Conservation (phyloP, 345 rosid species). For the Populus ilicifolia region DNA sequence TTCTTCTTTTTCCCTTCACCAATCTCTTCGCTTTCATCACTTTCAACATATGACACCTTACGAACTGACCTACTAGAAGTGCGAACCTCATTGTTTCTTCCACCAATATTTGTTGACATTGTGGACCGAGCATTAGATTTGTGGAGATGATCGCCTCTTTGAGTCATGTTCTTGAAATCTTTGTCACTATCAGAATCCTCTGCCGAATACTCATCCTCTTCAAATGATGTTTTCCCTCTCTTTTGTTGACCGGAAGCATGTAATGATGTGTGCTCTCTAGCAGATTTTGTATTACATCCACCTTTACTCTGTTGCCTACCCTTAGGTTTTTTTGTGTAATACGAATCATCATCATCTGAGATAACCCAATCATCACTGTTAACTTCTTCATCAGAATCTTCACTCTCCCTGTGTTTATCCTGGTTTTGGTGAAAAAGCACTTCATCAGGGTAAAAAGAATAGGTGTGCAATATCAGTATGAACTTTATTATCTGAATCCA, state of each 20-base stretch:
- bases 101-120: slow-evolving; percentile 26
- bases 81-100: slow-evolving; percentile 74
- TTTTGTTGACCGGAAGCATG: slow-evolving; percentile 45
- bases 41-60: slow-evolving; percentile 97
- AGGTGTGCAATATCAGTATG: background rate
- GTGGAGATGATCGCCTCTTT: slow-evolving; percentile 57
- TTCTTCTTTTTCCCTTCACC: slow-evolving; percentile 82
- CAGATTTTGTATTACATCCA: slow-evolving; percentile 44
- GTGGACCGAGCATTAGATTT: slow-evolving; percentile 58
- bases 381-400: slow-evolving; percentile 66
- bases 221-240: slow-evolving; percentile 63
- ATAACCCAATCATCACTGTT: slow-evolving; percentile 61
- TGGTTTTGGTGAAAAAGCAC: slow-evolving; percentile 13
- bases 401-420: slow-evolving; percentile 79
- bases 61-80: slow-evolving; percentile 83
- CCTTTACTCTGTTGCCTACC: slow-evolving; percentile 56
- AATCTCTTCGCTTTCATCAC: slow-evolving; percentile 94
- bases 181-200: slow-evolving; percentile 67
- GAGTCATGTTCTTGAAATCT: slow-evolving; percentile 53
- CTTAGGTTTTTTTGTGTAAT: slow-evolving; percentile 54
- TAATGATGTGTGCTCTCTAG: slow-evolving; percentile 44
- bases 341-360: slow-evolving; percentile 64
- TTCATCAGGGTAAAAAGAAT: background rate
- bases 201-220: slow-evolving; percentile 62
- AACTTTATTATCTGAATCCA: background rate